Base-by-base conservation (phyloP, 108 stramenopile genomes). In the Cyclotella atomus region DNA sequence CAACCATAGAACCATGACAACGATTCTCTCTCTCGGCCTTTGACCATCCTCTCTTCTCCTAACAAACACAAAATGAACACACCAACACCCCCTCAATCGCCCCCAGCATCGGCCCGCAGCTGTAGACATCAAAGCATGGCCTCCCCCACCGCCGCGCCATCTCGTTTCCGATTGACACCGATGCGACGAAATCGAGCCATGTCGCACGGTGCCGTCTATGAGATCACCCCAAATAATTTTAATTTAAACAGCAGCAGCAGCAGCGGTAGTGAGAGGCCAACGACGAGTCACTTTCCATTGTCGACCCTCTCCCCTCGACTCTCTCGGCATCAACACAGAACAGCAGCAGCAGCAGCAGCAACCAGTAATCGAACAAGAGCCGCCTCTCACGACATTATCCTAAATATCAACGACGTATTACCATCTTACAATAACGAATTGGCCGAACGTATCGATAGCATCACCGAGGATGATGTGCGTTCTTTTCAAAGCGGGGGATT, bases 381-480 rank as follows among this genome's bases (percentile, higher is more conserved):
- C 0, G 62, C 62, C 1, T 46, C 62, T 14, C 45, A 44, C 45
- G 62, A 64, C 21, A 20, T 64, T 15, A 46, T 64, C 20, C 38
- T 64, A 10, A 64, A 64, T 38, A 64, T 64, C 2, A 43, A 46
- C 53, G 24, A 55, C 4, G 53, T 33, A 7, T 4, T 36, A 43
- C 50, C 30, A 20, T 19, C 54, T 28, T 36, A 43, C 68, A 57
- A 53, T 12, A 12, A 36, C 15, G 43, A 57, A 57, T 35, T 57
- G 23, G 34, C 32, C 29, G 49, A 15, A 17, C 15, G 44, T 1
- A 38, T 68, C 23, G 49, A 36, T 5, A 56, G 52, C 19, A 56
- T 55, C 16, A 53, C 55, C 7, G 36, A 20, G 10, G 35, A 49
- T 30, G 53, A 70, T 19, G 53, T 41, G 0, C 28, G n/a, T n/a